phyloP scores from a whole-genome alignment of 202 grass and related monocot species.

The Elaeis oleifera region DNA sequence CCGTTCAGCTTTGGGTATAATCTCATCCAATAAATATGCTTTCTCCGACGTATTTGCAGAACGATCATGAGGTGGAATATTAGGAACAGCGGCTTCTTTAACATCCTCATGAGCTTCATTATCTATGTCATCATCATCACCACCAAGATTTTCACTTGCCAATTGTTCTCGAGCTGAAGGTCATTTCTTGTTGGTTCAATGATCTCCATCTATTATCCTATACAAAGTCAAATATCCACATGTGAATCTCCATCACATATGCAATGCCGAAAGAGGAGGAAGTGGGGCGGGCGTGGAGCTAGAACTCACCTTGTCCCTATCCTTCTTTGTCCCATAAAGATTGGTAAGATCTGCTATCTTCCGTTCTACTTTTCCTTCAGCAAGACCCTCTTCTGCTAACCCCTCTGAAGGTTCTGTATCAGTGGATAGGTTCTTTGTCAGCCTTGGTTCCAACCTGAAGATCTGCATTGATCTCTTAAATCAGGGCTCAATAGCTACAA shows the following conservation, averaged over 20 bases:
- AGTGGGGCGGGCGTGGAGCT: neutral
- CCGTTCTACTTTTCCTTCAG: slow-evolving; percentile 35
- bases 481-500: neutral
- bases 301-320: slow-evolving; percentile 42
- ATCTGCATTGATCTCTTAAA: slow-evolving; percentile 45
- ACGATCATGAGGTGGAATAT: slow-evolving; percentile 83
- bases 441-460: slow-evolving; percentile 67
- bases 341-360: slow-evolving; percentile 49
- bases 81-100: slow-evolving; percentile 28
- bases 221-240: slow-evolving; percentile 12
- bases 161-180: slow-evolving; percentile 34
- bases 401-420: slow-evolving; percentile 43
- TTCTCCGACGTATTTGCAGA: slow-evolving; percentile 57
- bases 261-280: neutral
- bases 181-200: slow-evolving; percentile 46
- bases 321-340: slow-evolving; percentile 51
- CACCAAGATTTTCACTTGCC: slow-evolving; percentile 22
- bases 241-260: slow-evolving; percentile 15
- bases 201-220: slow-evolving; percentile 62
- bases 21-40: slow-evolving; percentile 64
- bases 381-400: slow-evolving; percentile 37
- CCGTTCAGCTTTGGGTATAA: slow-evolving; percentile 63
- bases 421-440: slow-evolving; percentile 27
- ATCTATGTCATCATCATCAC: slow-evolving; percentile 5
- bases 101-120: slow-evolving; percentile 25